Evolutionary conservation across 495 filamentous ascomycete genomes (phyloP), one percentile per base, ranked within the genome.

Genomic region (Penicillium paradoxum): DNA sequence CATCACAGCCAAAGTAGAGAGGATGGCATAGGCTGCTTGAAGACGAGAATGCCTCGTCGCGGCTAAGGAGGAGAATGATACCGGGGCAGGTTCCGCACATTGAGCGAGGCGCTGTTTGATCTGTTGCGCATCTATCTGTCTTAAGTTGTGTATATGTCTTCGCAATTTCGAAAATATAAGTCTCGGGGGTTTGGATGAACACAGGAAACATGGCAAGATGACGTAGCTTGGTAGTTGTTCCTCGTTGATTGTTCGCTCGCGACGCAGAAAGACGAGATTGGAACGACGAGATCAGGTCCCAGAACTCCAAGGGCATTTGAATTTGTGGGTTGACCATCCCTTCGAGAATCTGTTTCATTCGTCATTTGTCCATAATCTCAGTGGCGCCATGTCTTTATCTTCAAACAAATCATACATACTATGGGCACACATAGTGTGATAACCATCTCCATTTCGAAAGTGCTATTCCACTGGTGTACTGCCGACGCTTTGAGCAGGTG

Each of bases 401-500:
- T n/a, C n/a, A n/a, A n/a, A n/a, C n/a, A n/a, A n/a, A n/a, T n/a
- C n/a, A n/a, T 5, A 52, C 59, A 13, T 72, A 73, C 71, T 52
- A 73, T 67, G 22, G 69, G 71, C 9, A 64, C 56, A 21, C 64
- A 57, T 19, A 72, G 49, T 1, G 63, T 71, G 4, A 67, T 25
- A 1, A 71, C 57, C 50, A 74, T 52, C n/a, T 60, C 47, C 21
- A 53, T 47, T 37, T 68, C 64, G 32, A 75, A 71, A 0, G 53
- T 42, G 22, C 61, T 57, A 18, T 52, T 33, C 14, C 62, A 62
- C n/a, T 63, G 38, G 18, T 56, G 50, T 14, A 56, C 40, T 13
- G 62, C 60, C 15, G 64, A 40, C 22, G 58, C 56, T 32, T 55
- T 67, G 13, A 75, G 46, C 1, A 75, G 53, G 37, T 67, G 63